These are phyloP conservation scores for Fusarium duplospermum DNA, from an alignment of 2,329 filamentous ascomycete species.

Conservation along the genomic window DNA sequence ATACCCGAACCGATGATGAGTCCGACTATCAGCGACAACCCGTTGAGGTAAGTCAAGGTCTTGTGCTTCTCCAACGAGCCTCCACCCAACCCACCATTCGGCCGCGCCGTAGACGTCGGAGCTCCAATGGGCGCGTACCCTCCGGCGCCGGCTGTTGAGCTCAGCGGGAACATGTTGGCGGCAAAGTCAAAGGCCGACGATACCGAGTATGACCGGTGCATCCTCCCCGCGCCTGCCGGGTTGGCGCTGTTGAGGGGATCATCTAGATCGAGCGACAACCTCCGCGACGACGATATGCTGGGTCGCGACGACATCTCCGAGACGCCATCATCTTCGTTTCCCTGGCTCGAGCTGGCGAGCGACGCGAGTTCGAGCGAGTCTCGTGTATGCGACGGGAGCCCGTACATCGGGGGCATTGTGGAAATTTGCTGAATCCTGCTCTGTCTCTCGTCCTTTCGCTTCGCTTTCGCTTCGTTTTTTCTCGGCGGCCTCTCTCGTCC, in stretches of 20 bases:
- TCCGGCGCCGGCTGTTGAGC: constrained; percentile 76
- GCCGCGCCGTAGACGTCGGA: constrained; percentile 67
- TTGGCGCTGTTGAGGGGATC: constrained; percentile 76
- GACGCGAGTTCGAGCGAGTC: constrained; percentile 98
- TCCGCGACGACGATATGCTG: constrained; percentile 92
- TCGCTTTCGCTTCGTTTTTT: not conserved
- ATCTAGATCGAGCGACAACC: constrained; percentile 84
- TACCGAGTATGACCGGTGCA: constrained; percentile 82
- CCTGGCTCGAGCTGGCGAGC: constrained; percentile 81
- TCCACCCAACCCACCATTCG: constrained; percentile 69
- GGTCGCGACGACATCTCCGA: constrained; percentile 77
- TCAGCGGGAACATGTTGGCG: constrained; percentile 91
- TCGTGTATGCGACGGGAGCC: constrained; percentile 66
- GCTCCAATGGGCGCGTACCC: constrained; percentile 90
- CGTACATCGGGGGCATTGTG: constrained; percentile 54
- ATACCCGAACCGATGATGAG: constrained; percentile 97
- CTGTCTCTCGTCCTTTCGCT: not conserved
- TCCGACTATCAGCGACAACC: constrained; percentile 88
- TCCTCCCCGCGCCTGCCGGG: constrained; percentile 57
- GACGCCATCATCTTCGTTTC: constrained; percentile 65
- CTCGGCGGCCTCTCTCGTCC: constrained; percentile 2
- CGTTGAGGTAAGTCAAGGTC: constrained; percentile 93
- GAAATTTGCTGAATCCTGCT: not conserved
- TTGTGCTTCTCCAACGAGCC: constrained; percentile 95
- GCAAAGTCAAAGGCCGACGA: constrained; percentile 96